Base-by-base conservation (phyloP, 148 eudicot species). In the Salicornia ramosissima region DNA sequence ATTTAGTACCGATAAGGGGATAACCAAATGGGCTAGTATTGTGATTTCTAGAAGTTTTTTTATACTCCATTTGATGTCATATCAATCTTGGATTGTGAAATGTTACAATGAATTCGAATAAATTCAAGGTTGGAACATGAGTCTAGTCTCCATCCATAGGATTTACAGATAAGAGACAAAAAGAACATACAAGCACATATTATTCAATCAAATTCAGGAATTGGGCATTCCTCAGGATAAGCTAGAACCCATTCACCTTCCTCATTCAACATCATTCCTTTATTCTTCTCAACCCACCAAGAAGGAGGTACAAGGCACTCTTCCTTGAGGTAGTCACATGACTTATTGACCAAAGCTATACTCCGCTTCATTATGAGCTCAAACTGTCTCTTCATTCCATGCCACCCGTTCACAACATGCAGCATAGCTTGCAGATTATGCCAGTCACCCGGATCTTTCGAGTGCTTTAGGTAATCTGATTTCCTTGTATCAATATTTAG, bases 231-330 rank as follows among this genome's bases (percentile, higher is more conserved):
- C 18, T 69, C 74, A 0, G 75, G 83, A 33, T 64, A 59, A 7
- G 64, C 81, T 73, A 82, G 46, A 31, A 79, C 73, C 94, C 91
- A 88, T 5, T 91, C 90, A 0, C 94, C 94, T 49, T 85, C 72
- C 16, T 82, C 87, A 36, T 75, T 76, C 60, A 74, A 8, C 40
- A 83, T 80, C 91, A 91, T 71, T 24, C 97, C 97, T 73, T 83
- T 90, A 62, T 91, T 91, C 86, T 86, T 86, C 74, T 83, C 90
- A 33, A 88, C 68, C 94, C 97, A 91, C 97, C 97, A 91, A 3
- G 87, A 81, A 36, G 79, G 91, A 0, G 97, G 94, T 65, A 88
- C 77, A 82, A 86, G 74, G 26, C 72, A 85, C 74, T 90, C 97
- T 3, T 90, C 88, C 55, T 83, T 90, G 75, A 88, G 68, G 25